A percentile compares a stretch with the other conserved stretches of the same genome.
phyloP scores from a whole-genome alignment of 352 stramenopile species.

The Phytophthora brassicae region DNA sequence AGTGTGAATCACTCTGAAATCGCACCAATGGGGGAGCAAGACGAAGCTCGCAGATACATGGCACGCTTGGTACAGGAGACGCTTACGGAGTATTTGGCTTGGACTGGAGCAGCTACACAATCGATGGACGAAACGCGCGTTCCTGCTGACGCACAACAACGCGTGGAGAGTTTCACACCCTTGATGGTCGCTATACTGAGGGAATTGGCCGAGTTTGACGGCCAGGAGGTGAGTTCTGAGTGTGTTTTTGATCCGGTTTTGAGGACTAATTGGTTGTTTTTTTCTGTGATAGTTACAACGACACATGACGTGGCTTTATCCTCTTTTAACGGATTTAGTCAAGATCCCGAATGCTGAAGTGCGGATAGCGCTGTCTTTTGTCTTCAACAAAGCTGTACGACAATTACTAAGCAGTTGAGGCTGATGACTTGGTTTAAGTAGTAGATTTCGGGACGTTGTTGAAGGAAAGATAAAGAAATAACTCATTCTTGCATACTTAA shows the following conservation, averaged over 20 bases:
- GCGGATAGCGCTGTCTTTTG: slow-evolving; percentile 53
- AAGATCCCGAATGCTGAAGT: slow-evolving; percentile 67
- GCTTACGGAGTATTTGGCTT: slow-evolving; percentile 67
- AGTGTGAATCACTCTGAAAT: slow-evolving; percentile 36
- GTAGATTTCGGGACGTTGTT: slow-evolving; percentile 18
- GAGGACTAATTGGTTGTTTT: not conserved
- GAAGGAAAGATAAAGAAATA: too few species aligned
- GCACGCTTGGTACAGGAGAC: slow-evolving; percentile 61
- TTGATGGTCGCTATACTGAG: slow-evolving; percentile 55
- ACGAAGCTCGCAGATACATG: slow-evolving; percentile 72
- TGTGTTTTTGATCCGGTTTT: not conserved
- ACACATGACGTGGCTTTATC: slow-evolving; percentile 80
- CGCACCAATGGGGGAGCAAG: slow-evolving; percentile 40
- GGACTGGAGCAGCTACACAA: slow-evolving; percentile 37
- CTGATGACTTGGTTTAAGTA: slow-evolving; percentile 2
- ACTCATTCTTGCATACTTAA: slow-evolving; percentile 16
- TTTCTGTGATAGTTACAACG: slow-evolving; percentile 50
- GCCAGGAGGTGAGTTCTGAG: slow-evolving; percentile 45
- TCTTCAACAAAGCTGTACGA: slow-evolving; percentile 66
- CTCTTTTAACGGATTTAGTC: slow-evolving; percentile 74
- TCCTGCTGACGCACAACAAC: slow-evolving; percentile 52
- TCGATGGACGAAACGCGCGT: slow-evolving; percentile 23
- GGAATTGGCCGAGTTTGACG: slow-evolving; percentile 53
- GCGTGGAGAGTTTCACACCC: slow-evolving; percentile 52
- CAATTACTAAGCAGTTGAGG: slow-evolving; percentile 38